These are phyloP conservation scores for Bretziella fagacearum DNA, from an alignment of 2,329 filamentous ascomycete species.

Conservation along the genomic window DNA sequence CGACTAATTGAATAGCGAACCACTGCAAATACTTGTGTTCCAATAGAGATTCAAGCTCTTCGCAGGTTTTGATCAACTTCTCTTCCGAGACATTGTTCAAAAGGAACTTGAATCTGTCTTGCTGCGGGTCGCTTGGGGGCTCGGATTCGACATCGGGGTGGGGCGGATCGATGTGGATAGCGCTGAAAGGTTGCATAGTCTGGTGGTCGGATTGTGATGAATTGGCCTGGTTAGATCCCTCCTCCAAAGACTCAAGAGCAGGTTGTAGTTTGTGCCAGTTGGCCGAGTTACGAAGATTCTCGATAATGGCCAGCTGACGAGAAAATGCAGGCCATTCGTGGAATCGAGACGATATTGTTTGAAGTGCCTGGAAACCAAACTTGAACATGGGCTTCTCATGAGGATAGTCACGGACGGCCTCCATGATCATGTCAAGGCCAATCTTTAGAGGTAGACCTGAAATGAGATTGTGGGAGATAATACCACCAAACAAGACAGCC, in stretches of 20 bases:
- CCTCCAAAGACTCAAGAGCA: slow-evolving; percentile 8
- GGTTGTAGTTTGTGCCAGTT: slow-evolving; percentile 46
- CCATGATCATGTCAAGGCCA: slow-evolving; percentile 93
- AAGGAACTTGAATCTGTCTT: slow-evolving; percentile 88
- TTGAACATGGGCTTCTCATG: slow-evolving; percentile 91
- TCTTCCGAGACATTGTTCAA: slow-evolving; percentile 91
- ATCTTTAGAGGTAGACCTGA: slow-evolving; percentile 82
- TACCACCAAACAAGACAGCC: slow-evolving; percentile 87
- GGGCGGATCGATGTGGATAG: slow-evolving; percentile 59
- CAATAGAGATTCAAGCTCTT: slow-evolving; percentile 62
- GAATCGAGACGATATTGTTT: slow-evolving; percentile 70
- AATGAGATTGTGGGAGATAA: slow-evolving; percentile 85
- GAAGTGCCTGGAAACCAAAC: slow-evolving; percentile 85
- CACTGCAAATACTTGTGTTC: slow-evolving; percentile 76
- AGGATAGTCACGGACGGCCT: slow-evolving; percentile 73
- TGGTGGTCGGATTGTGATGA: no score
- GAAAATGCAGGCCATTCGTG: slow-evolving; percentile 95
- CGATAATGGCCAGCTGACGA: slow-evolving; percentile 64
- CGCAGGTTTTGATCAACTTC: slow-evolving; percentile 70
- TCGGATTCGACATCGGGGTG: slow-evolving; percentile 49
- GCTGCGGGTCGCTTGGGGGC: slow-evolving; percentile 67
- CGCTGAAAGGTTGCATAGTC: slow-evolving; percentile 49
- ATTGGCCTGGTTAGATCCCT: neutral
- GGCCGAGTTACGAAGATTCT: slow-evolving; percentile 67
- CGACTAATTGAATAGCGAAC: slow-evolving; percentile 91